Evolutionary conservation across 2,329 filamentous ascomycete genomes (phyloP).

Genomic region (Cyphellophora europaea): DNA sequence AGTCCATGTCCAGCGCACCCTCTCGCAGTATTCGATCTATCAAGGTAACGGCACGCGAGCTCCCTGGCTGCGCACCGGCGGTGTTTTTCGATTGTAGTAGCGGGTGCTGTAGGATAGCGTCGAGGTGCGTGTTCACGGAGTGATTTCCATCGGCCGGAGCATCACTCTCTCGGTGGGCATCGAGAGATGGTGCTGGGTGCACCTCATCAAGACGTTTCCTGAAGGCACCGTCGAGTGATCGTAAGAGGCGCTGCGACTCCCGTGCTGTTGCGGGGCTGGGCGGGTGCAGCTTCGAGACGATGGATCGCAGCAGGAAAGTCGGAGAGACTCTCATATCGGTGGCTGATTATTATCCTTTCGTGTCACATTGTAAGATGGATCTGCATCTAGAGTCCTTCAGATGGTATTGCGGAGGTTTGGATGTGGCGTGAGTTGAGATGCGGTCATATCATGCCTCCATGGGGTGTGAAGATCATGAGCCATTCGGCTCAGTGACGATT

Average conservation of each 20-base stretch:
- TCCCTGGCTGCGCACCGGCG: slow-evolving; percentile 3
- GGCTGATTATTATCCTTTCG: no score
- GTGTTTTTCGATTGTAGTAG: slow-evolving; percentile 9
- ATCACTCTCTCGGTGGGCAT: slow-evolving; percentile 12
- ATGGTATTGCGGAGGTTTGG: no score
- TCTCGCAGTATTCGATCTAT: slow-evolving; percentile 13
- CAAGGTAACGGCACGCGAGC: slow-evolving; percentile 11
- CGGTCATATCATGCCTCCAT: no score
- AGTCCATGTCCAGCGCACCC: slow-evolving; percentile 6
- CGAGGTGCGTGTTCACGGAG: slow-evolving; percentile 12
- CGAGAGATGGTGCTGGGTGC: slow-evolving; percentile 33
- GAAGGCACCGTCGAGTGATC: slow-evolving; percentile 54
- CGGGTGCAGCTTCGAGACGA: slow-evolving; percentile 45
- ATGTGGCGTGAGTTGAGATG: no score
- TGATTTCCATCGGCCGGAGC: slow-evolving; percentile 10
- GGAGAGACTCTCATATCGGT: slow-evolving; percentile 42
- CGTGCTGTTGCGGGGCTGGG: slow-evolving; percentile 42
- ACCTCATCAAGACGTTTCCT: slow-evolving; percentile 52
- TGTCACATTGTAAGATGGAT: no score
- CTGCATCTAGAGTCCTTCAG: no score
- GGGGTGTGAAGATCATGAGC: no score
- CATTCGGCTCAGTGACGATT: no score
- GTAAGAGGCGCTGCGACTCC: slow-evolving; percentile 51
- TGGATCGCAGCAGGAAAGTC: slow-evolving; percentile 36
- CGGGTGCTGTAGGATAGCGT: slow-evolving; percentile 15